Percentiles rank a stretch among this genome's conserved stretches.
These are phyloP conservation scores for Phytophthora capsici DNA, from an alignment of 352 stramenopile species.

Conservation along the genomic window DNA sequence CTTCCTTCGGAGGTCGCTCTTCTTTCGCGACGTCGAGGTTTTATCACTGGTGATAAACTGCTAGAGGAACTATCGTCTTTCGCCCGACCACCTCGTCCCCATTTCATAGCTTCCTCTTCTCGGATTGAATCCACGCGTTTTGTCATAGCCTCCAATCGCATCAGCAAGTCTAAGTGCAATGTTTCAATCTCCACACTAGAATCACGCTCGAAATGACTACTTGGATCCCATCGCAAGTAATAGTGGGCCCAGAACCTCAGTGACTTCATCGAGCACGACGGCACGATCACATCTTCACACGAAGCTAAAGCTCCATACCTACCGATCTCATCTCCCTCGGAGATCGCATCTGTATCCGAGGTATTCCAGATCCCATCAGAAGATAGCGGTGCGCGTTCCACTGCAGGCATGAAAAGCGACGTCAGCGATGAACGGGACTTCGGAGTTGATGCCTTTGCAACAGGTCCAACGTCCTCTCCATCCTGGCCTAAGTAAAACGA, in stretches of 20 bases:
- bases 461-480: slow-evolving; percentile 13
- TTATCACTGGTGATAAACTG: slow-evolving; percentile 12
- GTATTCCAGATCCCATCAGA: slow-evolving; percentile 40
- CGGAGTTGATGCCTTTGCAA: slow-evolving; percentile 20
- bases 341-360: slow-evolving; percentile 38
- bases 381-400: slow-evolving; percentile 33
- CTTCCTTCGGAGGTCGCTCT: slow-evolving; percentile 35
- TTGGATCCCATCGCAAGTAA: slow-evolving; percentile 81
- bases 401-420: slow-evolving; percentile 40
- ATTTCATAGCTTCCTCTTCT: slow-evolving; percentile 43
- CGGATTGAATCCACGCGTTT: too few species aligned
- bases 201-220: slow-evolving; percentile 61
- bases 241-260: slow-evolving; percentile 82
- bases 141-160: slow-evolving; percentile 41
- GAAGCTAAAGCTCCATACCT: slow-evolving; percentile 36
- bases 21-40: background rate
- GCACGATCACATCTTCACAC: slow-evolving; percentile 72
- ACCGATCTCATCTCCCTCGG: slow-evolving; percentile 48
- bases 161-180: slow-evolving; percentile 56
- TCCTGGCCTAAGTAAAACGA: slow-evolving; percentile 21
- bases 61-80: slow-evolving; percentile 1
- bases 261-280: slow-evolving; percentile 69
- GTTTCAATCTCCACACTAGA: slow-evolving; percentile 66
- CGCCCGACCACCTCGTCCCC: slow-evolving; percentile 8
- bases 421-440: slow-evolving; percentile 43